Evolutionary conservation across 805 yeast species (phyloP).

Genomic region (Yarrowia porcina): DNA sequence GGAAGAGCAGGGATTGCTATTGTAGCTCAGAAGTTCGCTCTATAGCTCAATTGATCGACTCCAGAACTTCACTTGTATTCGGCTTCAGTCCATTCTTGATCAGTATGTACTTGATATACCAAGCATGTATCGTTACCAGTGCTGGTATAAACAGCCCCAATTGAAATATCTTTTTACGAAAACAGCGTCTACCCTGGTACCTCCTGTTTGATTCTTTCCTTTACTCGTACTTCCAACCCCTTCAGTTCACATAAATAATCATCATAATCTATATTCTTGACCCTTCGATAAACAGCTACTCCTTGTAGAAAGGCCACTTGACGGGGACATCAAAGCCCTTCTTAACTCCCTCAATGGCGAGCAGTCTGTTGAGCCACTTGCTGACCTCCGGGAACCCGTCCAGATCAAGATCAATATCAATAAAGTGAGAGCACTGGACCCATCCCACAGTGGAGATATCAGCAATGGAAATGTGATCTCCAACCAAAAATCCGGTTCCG

Average conservation of each 20-base stretch:
- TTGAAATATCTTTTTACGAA: too few relatives aligned
- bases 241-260: background rate
- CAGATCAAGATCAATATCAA: conserved; percentile 28
- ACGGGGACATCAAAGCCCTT: conserved; percentile 34
- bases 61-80: too few relatives aligned
- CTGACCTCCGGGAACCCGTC: conserved; percentile 58
- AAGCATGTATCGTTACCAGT: too few relatives aligned
- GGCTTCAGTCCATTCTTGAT: too few relatives aligned
- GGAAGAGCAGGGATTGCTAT: too few relatives aligned
- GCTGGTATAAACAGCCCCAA: too few relatives aligned
- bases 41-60: too few relatives aligned
- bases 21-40: too few relatives aligned
- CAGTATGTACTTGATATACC: too few relatives aligned
- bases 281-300: background rate
- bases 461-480: conserved; percentile 54
- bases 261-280: background rate
- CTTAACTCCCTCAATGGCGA: conserved; percentile 78
- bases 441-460: conserved; percentile 53
- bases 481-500: conserved; percentile 53
- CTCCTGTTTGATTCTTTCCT: too few relatives aligned
- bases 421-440: conserved; percentile 37
- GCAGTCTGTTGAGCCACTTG: conserved; percentile 87
- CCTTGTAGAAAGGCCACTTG: conserved; percentile 24
- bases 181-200: too few relatives aligned
- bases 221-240: too few relatives aligned